Evolutionary conservation across 2,329 filamentous ascomycete genomes (phyloP), one percentile per base, ranked within the genome.

Genomic region (Neurospora crassa): DNA sequence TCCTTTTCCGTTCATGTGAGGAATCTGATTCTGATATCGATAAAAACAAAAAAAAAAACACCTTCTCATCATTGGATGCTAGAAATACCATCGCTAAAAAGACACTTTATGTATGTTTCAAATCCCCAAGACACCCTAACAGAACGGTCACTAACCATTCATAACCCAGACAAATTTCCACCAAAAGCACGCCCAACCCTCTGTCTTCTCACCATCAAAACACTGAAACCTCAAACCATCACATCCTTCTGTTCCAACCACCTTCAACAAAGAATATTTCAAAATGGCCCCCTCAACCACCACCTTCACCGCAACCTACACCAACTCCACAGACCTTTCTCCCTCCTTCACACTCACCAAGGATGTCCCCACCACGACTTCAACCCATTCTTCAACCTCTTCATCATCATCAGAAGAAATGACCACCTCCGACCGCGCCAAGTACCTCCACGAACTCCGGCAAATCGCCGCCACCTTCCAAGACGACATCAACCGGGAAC

Each of bases 401-500:
- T 63, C 53, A 37, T 7, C 34, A 6, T 37, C 34, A 5, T 34
- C 34, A 34, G 2, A 2, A 63, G 7, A 16, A 63, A 63, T 63
- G 53, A 63, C 10, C 37, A 63, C 41, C 14, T 42, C 40, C 18
- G 37, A 71, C 41, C 59, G 72, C 67, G 20, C 72, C 1, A 79
- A 82, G 10, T 91, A 90, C 79, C 87, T 94, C 40, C 77, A 80
- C 53, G 79, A 83, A 37, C 85, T 94, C 12, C 87, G 90, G 67
- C 76, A 81, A 14, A 86, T 87, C n/a, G 83, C 89, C 40, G 78
- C 81, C 1, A 78, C 83, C 10, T 81, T 91, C n/a, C 92, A 94
- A 78, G 85, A 85, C 71, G 82, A 85, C 69, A 83, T 94, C 78
- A 95, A 95, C 81, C 83, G 82, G 74, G 89, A 92, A 78, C 84